These are phyloP conservation scores for Pinus albicaulis DNA, from an alignment of 75 land plant species.

Conservation along the genomic window DNA sequence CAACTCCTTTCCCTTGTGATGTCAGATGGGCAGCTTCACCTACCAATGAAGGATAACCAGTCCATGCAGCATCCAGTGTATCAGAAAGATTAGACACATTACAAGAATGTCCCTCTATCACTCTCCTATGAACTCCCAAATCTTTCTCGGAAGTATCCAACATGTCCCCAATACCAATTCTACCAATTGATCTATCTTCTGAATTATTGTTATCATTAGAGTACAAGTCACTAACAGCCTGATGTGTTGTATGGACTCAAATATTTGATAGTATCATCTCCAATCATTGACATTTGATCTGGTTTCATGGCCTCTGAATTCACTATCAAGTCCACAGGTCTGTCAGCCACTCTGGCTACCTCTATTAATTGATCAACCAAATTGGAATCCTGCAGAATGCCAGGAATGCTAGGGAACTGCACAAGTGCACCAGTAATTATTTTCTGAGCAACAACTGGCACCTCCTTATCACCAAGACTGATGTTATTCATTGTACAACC, in stretches of 20 bases:
- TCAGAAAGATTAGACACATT: conserved; percentile 27
- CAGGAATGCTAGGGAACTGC: not conserved
- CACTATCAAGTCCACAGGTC: not conserved
- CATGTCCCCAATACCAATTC: not conserved
- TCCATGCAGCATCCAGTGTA: conserved; percentile 41
- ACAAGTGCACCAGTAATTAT: not conserved
- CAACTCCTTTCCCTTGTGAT: not conserved
- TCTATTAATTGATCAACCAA: not conserved
- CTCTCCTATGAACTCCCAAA: not conserved
- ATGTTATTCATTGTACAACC: not conserved
- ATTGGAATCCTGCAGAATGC: conserved; percentile 4
- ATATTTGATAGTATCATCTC: not conserved
- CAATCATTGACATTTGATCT: not conserved
- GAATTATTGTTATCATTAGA: not conserved
- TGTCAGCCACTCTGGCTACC: not conserved
- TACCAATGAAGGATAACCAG: conserved; percentile 10
- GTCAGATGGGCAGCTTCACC: conserved; percentile 2
- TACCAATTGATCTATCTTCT: not conserved
- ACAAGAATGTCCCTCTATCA: conserved; percentile 8
- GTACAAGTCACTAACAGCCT: not conserved
- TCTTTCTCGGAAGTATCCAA: not conserved
- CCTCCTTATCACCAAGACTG: not conserved
- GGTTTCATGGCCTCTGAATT: not conserved
- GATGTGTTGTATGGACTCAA: not conserved
- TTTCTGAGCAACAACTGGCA: not conserved